These are phyloP conservation scores for Mrakia blollopis DNA, from an alignment of 768 basidiomycete genomes.

Conservation along the genomic window DNA sequence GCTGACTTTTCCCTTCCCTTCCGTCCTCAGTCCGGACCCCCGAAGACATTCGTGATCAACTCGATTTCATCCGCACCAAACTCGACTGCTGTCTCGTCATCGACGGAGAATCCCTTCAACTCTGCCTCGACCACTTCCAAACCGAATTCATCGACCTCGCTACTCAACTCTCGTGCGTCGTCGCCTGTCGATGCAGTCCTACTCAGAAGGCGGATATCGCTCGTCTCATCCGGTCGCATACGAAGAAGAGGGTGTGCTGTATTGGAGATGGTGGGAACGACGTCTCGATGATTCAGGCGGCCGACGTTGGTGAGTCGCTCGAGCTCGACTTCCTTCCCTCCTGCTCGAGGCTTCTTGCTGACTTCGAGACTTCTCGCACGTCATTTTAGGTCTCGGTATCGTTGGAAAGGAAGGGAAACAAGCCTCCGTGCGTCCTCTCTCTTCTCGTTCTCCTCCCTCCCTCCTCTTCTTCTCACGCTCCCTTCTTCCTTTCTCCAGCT, in stretches of 20 bases:
- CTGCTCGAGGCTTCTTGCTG: background rate
- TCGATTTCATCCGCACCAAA: constrained; percentile 91
- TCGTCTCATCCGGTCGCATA: constrained; percentile 78
- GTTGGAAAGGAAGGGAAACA: constrained; percentile 99
- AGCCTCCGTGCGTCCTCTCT: constrained; percentile 61
- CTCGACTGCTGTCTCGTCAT: constrained; percentile 97
- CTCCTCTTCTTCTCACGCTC: background rate
- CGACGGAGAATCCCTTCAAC: constrained; percentile 92
- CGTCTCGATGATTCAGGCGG: constrained; percentile 95
- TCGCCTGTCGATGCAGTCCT: constrained; percentile 95
- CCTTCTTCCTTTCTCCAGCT: background rate
- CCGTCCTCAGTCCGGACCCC: constrained; percentile 67
- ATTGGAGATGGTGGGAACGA: constrained; percentile 99
- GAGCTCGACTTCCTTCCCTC: background rate
- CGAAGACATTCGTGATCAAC: constrained; percentile 74
- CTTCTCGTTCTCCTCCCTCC: background rate
- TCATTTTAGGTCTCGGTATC: constrained; percentile 74
- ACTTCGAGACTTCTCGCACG: constrained; percentile 36
- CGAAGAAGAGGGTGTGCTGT: constrained; percentile 93
- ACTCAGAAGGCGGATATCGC: constrained; percentile 99
- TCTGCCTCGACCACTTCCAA: constrained; percentile 83
- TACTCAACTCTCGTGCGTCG: constrained; percentile 91
- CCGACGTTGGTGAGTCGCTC: constrained; percentile 77
- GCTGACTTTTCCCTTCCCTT: background rate
- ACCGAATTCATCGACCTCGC: constrained; percentile 94